Percentiles rank a stretch among this genome's conserved stretches.
These are phyloP conservation scores for Dissoconium aciculare DNA, from an alignment of 2,329 filamentous ascomycete genomes.

Conservation along the genomic window DNA sequence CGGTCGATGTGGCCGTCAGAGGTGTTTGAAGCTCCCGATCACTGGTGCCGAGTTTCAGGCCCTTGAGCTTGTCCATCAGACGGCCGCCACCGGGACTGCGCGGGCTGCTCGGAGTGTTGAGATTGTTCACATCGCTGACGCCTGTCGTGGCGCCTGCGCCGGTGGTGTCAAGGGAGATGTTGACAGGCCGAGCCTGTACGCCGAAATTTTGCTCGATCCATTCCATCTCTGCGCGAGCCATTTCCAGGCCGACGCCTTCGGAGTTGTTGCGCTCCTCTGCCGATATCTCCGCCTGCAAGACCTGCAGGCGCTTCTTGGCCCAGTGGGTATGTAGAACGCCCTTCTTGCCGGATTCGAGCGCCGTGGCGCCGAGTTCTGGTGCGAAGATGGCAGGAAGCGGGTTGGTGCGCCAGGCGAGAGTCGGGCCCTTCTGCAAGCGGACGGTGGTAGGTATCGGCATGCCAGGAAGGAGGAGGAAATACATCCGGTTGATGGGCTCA, in stretches of 20 bases:
- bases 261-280: constrained; percentile 56
- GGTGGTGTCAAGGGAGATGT: constrained; percentile 24
- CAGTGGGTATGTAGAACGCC: constrained; percentile 81
- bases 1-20: too few species aligned
- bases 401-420: constrained; percentile 48
- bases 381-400: constrained; percentile 79
- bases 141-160: constrained; percentile 19
- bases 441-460: constrained; percentile 57
- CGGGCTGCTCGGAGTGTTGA: constrained; percentile 43
- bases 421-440: constrained; percentile 37
- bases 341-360: constrained; percentile 52
- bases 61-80: constrained; percentile 64
- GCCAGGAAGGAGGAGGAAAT: constrained; percentile 65
- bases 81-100: constrained; percentile 49
- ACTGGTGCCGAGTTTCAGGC: constrained; percentile 62
- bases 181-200: constrained; percentile 32
- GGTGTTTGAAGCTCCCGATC: constrained; percentile 14
- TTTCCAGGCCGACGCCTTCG: constrained; percentile 70
- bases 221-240: constrained; percentile 67
- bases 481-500: constrained; percentile 46
- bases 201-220: constrained; percentile 80
- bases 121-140: constrained; percentile 11
- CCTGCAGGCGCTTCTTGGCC: constrained; percentile 67
- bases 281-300: constrained; percentile 62
- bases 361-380: constrained; percentile 53